Conservation (phyloP, 2,329 filamentous ascomycete species). For the Lecanosticta acicola region DNA sequence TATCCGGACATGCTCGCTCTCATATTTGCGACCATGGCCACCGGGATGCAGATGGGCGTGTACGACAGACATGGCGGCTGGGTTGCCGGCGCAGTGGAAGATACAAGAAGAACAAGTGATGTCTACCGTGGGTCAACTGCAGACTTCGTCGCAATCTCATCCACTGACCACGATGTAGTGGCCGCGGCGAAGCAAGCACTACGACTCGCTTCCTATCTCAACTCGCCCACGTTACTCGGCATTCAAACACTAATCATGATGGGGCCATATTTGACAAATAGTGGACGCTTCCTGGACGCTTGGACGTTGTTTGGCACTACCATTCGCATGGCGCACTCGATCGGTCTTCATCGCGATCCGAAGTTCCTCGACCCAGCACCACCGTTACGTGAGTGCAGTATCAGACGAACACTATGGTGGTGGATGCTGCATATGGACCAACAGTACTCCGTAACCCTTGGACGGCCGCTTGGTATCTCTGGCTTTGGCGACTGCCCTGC, state of each 20-base stretch:
- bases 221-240: constrained; percentile 42
- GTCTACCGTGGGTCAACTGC: constrained; percentile 40
- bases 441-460: constrained; percentile 47
- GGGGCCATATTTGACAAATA: constrained; percentile 46
- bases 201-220: constrained; percentile 45
- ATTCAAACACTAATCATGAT: constrained; percentile 47
- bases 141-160: background rate
- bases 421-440: constrained; percentile 51
- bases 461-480: constrained; percentile 46
- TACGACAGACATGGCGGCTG: constrained; percentile 41
- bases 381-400: constrained; percentile 38
- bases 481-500: constrained; percentile 46
- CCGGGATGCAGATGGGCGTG: constrained; percentile 43
- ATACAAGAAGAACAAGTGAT: constrained; percentile 36
- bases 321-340: constrained; percentile 45
- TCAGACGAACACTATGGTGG: constrained; percentile 46
- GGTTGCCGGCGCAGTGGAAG: constrained; percentile 34
- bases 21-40: constrained; percentile 44
- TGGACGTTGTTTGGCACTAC: constrained; percentile 48
- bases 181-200: constrained; percentile 49
- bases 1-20: constrained; percentile 46
- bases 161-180: constrained; percentile 30
- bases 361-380: constrained; percentile 41
- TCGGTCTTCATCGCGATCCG: constrained; percentile 47
- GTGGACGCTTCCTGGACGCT: constrained; percentile 46